phyloP scores from a whole-genome alignment of 306 rosid genomes.

The Quercus glauca region DNA sequence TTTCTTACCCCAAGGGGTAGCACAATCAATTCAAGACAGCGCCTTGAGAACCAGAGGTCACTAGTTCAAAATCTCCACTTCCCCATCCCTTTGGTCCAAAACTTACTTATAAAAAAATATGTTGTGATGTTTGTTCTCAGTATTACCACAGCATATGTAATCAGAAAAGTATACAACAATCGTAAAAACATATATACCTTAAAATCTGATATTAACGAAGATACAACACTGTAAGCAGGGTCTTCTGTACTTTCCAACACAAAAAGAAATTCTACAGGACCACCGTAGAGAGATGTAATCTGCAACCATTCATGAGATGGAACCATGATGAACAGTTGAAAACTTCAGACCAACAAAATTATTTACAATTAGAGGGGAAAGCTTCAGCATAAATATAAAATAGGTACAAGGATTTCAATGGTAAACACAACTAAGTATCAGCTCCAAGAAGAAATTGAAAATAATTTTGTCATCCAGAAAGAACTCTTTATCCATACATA shows the following conservation, averaged over 20 bases:
- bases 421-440: conserved; percentile 1
- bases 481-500: neutral
- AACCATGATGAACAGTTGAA: conserved; percentile 15
- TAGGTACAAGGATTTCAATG: conserved; percentile 8
- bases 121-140: neutral
- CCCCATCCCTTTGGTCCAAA: too few species aligned
- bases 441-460: conserved; percentile 16
- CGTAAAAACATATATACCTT: conserved; percentile 42
- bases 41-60: too few species aligned
- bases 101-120: too few species aligned
- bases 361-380: conserved; percentile 2
- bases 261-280: conserved; percentile 85
- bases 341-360: neutral
- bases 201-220: conserved; percentile 59
- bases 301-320: conserved; percentile 33
- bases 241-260: conserved; percentile 87
- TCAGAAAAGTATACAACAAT: neutral
- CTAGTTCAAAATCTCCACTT: too few species aligned
- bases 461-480: neutral
- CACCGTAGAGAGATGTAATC: conserved; percentile 98
- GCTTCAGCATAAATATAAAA: conserved; percentile 3
- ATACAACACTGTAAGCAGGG: conserved; percentile 71
- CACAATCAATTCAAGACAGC: too few species aligned
- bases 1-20: too few species aligned
- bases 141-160: neutral